Conservation (phyloP, 352 stramenopile genomes). For the Phytophthora constricta region DNA sequence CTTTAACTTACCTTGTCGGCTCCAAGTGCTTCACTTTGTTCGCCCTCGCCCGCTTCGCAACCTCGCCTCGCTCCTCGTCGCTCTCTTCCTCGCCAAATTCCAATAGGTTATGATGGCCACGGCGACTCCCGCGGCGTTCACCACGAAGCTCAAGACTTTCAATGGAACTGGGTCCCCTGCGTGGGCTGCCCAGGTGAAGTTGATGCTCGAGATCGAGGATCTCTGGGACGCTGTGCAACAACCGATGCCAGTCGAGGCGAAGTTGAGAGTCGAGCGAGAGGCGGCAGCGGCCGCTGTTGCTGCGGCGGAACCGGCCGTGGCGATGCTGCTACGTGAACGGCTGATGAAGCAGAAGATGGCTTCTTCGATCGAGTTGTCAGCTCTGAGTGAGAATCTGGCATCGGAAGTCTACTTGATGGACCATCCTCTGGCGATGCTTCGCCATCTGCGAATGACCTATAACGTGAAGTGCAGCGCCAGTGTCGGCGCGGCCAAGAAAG, state of each 20-base stretch:
- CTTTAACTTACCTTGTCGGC: no score
- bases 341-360: slow-evolving; percentile 1
- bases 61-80: no score
- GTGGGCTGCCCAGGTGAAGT: not conserved
- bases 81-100: not conserved
- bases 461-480: slow-evolving; percentile 7
- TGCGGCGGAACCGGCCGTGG: not conserved
- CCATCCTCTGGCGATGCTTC: not conserved
- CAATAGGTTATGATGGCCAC: not conserved
- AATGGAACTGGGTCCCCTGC: not conserved
- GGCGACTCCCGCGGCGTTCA: not conserved
- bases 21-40: not conserved
- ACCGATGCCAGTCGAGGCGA: no score
- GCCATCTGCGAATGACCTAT: not conserved
- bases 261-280: not conserved
- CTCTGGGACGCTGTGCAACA: not conserved
- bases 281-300: not conserved
- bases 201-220: not conserved
- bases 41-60: no score
- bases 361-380: not conserved
- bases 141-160: not conserved
- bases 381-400: not conserved
- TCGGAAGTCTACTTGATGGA: slow-evolving; percentile 2
- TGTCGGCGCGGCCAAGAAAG: not conserved
- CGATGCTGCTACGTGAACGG: not conserved